Evolutionary conservation across 1,284 basidiomycete species (phyloP).

Genomic region (Sphaerobolus stellatus): DNA sequence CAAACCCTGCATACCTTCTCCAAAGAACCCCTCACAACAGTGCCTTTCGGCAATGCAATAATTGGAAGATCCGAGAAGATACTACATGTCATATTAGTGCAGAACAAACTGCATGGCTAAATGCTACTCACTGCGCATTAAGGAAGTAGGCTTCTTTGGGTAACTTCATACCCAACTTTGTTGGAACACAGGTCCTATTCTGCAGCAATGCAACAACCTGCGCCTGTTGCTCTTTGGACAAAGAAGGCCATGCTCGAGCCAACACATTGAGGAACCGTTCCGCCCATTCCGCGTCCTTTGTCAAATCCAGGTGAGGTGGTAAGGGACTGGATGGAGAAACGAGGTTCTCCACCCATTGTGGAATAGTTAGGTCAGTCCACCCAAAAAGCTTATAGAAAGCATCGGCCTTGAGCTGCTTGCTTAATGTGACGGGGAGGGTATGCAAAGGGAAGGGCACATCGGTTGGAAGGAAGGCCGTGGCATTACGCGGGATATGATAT

Average conservation of each 20-base stretch:
- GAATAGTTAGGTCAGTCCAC: slow-evolving; percentile 79
- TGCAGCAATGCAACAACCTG: slow-evolving; percentile 61
- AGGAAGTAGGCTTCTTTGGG: slow-evolving; percentile 87
- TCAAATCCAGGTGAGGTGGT: slow-evolving; percentile 62
- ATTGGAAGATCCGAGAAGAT: slow-evolving; percentile 89
- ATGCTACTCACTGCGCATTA: slow-evolving; percentile 56
- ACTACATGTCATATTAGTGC: background rate
- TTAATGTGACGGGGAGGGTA: slow-evolving; percentile 72
- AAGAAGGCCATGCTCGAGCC: slow-evolving; percentile 73
- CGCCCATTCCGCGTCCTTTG: slow-evolving; percentile 70
- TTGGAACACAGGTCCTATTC: slow-evolving; percentile 78
- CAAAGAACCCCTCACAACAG: slow-evolving; percentile 67
- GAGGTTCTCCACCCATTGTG: slow-evolving; percentile 77
- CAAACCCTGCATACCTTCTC: slow-evolving; percentile 48
- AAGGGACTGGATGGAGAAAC: slow-evolving; percentile 45
- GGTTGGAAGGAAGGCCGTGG: slow-evolving; percentile 64
- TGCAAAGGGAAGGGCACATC: slow-evolving; percentile 82
- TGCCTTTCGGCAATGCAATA: slow-evolving; percentile 71
- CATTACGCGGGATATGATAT: slow-evolving; percentile 70
- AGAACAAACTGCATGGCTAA: background rate
- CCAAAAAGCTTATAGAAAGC: slow-evolving; percentile 65
- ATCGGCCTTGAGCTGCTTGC: slow-evolving; percentile 59
- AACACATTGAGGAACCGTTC: slow-evolving; percentile 79
- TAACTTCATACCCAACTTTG: slow-evolving; percentile 71
- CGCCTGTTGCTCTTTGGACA: slow-evolving; percentile 58